These are phyloP conservation scores for Solanum virginianum DNA, from an alignment of 257 asterid genomes.

Conservation along the genomic window DNA sequence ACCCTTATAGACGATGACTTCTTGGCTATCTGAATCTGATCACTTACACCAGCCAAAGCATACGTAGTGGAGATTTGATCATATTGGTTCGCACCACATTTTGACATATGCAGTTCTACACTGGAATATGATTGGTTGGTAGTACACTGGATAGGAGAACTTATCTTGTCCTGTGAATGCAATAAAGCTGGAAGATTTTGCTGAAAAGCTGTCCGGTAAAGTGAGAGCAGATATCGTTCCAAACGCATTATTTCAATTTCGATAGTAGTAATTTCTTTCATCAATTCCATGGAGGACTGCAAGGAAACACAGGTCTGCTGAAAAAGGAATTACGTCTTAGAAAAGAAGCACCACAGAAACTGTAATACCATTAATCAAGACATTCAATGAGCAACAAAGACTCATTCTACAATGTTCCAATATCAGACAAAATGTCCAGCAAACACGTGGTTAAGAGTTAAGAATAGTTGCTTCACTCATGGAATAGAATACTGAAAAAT, in stretches of 20 bases:
- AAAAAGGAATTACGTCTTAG: background rate
- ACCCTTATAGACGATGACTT: conserved; percentile 47
- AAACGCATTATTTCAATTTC: conserved; percentile 59
- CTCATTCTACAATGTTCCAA: background rate
- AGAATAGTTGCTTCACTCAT: background rate
- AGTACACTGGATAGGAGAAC: conserved; percentile 10
- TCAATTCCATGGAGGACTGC: conserved; percentile 61
- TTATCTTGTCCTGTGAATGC: conserved; percentile 8
- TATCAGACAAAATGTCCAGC: background rate
- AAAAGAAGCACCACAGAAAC: background rate
- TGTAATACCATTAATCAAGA: background rate
- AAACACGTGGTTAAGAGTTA: background rate
- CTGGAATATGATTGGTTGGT: conserved; percentile 11
- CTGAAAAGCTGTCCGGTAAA: conserved; percentile 50
- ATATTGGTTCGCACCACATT: conserved; percentile 6
- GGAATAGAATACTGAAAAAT: background rate
- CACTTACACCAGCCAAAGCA: conserved; percentile 29
- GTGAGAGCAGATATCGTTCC: conserved; percentile 71
- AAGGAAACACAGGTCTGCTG: background rate
- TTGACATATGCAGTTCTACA: conserved; percentile 1
- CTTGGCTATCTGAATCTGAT: conserved; percentile 18
- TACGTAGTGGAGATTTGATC: conserved; percentile 27
- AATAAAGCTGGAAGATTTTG: conserved; percentile 24
- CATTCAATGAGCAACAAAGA: background rate
- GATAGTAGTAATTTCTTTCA: conserved; percentile 58